Evolutionary conservation across 192 early-diverging fungal species (phyloP).

Genomic region (Coemansia sp.): DNA sequence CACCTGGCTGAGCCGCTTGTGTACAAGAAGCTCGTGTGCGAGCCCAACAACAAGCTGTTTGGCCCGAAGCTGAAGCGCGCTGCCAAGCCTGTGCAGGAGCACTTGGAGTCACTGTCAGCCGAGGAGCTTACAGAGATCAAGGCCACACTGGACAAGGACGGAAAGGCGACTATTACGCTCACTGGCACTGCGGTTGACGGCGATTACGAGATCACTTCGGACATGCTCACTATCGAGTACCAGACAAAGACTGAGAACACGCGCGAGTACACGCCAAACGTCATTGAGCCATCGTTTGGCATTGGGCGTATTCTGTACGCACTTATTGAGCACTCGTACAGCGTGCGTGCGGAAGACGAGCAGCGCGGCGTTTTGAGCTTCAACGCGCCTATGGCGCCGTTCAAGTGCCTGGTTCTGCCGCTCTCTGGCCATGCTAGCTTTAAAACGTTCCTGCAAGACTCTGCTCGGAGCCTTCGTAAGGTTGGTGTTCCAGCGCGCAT

Average conservation of each 20-base stretch:
- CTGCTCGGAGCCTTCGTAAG: constrained; percentile 70
- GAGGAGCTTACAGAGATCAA: constrained; percentile 59
- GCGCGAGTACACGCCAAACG: constrained; percentile 95
- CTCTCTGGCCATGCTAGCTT: constrained; percentile 82
- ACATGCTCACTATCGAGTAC: constrained; percentile 51
- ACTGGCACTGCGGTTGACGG: constrained; percentile 28
- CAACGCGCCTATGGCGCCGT: constrained; percentile 88
- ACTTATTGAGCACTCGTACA: constrained; percentile 94
- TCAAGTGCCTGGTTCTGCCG: constrained; percentile 90
- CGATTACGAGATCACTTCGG: constrained; percentile 39
- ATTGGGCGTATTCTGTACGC: constrained; percentile 97
- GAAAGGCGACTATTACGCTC: constrained; percentile 33
- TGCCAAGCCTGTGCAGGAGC: constrained; percentile 82
- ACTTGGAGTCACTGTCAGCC: constrained; percentile 62
- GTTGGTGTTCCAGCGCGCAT: constrained; percentile 78
- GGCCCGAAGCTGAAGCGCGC: constrained; percentile 91
- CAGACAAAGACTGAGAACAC: constrained; percentile 58
- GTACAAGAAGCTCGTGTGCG: constrained; percentile 73
- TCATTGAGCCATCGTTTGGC: constrained; percentile 99
- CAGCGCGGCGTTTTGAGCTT: constrained; percentile 87
- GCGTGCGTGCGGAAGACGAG: constrained; percentile 86
- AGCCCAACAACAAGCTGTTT: constrained; percentile 92
- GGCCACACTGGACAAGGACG: constrained; percentile 22
- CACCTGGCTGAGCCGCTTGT: constrained; percentile 77
- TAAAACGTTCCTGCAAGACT: constrained; percentile 61